These are phyloP conservation scores for Neopestalotiopsis clavispora DNA, from an alignment of 2,329 filamentous ascomycete species.

Conservation along the genomic window DNA sequence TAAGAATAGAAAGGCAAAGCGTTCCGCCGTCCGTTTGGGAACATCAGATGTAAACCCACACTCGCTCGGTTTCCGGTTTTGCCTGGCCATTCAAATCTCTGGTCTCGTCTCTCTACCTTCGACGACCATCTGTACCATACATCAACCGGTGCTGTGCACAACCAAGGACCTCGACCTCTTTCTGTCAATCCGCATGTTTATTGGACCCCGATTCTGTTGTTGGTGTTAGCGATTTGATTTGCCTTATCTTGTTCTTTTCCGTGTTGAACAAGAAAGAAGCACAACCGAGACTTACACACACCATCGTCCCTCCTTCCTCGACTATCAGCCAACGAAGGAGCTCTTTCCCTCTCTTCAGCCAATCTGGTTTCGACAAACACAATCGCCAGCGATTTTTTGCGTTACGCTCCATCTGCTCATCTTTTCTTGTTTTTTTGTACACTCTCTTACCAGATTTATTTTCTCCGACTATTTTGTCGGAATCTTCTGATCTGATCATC, in stretches of 20 bases:
- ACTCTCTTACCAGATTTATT: slow-evolving; percentile 1
- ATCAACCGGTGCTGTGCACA: neutral
- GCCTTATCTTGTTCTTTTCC: neutral
- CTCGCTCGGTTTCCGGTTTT: slow-evolving; percentile 14
- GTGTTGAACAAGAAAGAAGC: neutral
- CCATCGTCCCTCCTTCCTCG: slow-evolving; percentile 6
- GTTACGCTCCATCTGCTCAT: neutral
- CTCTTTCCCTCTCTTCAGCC: slow-evolving; percentile 10
- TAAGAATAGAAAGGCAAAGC: slow-evolving; percentile 6
- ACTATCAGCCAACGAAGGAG: neutral
- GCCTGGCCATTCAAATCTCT: slow-evolving; percentile 10
- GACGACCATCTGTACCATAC: neutral
- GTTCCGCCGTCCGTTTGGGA: slow-evolving; percentile 13
- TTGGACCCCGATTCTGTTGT: neutral
- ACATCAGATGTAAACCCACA: slow-evolving; percentile 15
- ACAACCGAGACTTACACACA: slow-evolving; percentile 2
- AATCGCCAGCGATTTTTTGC: neutral
- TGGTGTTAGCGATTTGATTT: neutral
- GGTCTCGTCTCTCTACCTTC: neutral
- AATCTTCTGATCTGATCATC: neutral
- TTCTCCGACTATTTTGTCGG: slow-evolving; percentile 7
- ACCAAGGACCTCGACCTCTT: neutral
- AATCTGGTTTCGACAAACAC: neutral
- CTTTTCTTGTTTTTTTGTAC: slow-evolving; percentile 5
- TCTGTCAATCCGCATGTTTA: neutral